Base-by-base conservation (phyloP, 2,329 filamentous ascomycete genomes). In the Microsporum ferrugineum region DNA sequence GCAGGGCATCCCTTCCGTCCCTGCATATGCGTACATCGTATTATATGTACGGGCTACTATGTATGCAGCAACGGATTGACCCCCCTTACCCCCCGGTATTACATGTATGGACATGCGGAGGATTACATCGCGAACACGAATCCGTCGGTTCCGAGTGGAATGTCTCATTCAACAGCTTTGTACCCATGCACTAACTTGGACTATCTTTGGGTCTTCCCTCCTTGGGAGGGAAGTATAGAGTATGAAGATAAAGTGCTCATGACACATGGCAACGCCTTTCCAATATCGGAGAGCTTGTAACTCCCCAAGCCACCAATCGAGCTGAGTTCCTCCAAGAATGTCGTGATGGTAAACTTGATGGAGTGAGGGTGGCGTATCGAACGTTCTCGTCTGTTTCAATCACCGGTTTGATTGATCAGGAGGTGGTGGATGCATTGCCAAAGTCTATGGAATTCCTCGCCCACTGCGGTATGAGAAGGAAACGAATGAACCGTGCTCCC, bases 351-450 rank as follows among this genome's bases (percentile, higher is more conserved):
- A 77, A 78, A 36, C 78, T 90, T n/a, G 83, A 89, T 65, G 85
- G 82, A 63, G 81, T 85, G 36, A 69, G 81, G 23, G 85, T 82
- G 41, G 80, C 82, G 33, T 94, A 88, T 74, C 83, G 89, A 60
- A 92, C 88, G 12, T 89, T 91, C 67, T 73, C 73, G 51, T 88
- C 85, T 36, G 76, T 82, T 47, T 69, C 69, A 10, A 77, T 86
- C 61, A 92, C 88, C 0, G 90, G 90, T 1, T 73, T 77, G 23
- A 76, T 94, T 64, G 88, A 95, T 70, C 79, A 79, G 51, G 87
- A 89, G 71, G 73, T 94, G n/a, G 73, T 91, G 39, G 72, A 78
- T 49, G 79, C 73, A 2, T 65, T 78, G 3, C 76, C 76, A 0
- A 71, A 68, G 39, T 73, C 71, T 2, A 62, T 75, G 61, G 67